Evolutionary conservation across 306 rosid genomes (phyloP).

Genomic region (Biancaea sappan): DNA sequence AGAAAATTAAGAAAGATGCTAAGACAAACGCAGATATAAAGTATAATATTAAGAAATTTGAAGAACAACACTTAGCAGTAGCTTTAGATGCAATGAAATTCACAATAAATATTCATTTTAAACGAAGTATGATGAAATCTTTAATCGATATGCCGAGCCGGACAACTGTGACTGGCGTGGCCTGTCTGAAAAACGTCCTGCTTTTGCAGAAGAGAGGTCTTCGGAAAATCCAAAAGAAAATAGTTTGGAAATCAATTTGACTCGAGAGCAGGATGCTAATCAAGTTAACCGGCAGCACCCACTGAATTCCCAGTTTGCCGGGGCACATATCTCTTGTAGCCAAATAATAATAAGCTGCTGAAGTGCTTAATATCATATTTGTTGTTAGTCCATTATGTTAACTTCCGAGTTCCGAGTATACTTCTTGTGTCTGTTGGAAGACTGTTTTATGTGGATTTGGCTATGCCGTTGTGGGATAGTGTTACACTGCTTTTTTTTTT

Average conservation of each 20-base stretch:
- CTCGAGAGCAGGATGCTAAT: conserved; percentile 54
- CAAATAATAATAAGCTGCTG: conserved; percentile 67
- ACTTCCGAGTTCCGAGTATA: neutral
- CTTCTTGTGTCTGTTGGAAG: neutral
- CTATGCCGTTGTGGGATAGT: neutral
- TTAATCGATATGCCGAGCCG: conserved; percentile 79
- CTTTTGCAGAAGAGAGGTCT: conserved; percentile 72
- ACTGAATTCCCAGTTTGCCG: conserved; percentile 55
- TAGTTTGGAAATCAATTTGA: conserved; percentile 59
- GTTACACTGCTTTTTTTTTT: no score
- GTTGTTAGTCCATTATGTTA: neutral
- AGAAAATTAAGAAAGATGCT: no score
- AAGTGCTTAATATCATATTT: no score
- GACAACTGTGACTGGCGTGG: conserved; percentile 97
- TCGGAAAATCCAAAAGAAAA: conserved; percentile 68
- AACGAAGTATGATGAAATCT: no score
- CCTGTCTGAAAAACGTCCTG: conserved; percentile 63
- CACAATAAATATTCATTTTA: no score
- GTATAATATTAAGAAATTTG: no score
- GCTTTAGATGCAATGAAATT: no score
- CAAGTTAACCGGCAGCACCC: conserved; percentile 67
- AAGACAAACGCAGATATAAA: no score
- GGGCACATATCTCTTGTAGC: conserved; percentile 57
- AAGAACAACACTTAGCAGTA: no score
- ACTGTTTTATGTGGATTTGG: neutral